Evolutionary conservation across 805 yeast genomes (phyloP), one percentile per base, ranked within the genome.

Genomic region (Wickerhamomyces strasburgensis): DNA sequence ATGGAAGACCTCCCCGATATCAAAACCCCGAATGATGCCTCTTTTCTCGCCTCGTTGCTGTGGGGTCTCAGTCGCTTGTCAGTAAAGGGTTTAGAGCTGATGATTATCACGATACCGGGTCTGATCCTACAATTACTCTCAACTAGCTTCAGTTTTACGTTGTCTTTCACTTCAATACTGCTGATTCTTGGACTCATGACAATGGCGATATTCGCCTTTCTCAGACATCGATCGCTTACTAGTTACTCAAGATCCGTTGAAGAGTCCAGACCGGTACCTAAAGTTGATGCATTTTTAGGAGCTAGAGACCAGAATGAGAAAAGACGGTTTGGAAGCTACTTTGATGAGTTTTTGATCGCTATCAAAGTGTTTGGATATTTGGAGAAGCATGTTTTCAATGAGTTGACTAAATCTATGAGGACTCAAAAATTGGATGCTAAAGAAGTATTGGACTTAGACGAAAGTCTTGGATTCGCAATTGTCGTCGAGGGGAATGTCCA

Each of bases 341-440:
- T 90, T 35, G 96, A 90, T 57, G 95, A 89, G 56, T 90, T 90
- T 51, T 62, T 90, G 31, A 75, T 85, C 34, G 98, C 96, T 3
- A 85, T 93, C 46, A 88, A 87, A 60, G 83, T 93, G 6, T 93
- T 90, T 64, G 98, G 98, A 2, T 90, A 90, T 58, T 67, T 90
- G 33, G 98, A 90, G 47, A 73, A 81, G 43, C 83, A 85, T 2
- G 96, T 90, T 1, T 89, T 90, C 58, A 94, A 89, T 54, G 98
- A 89, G 52, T 70, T 90, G 49, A 89, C 98, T 3, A 81, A 84
- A 54, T 83, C 83, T 43, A 87, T 90, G 86, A 85, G 85, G 37
- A 90, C 98, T 1, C 87, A 86, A 54, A 82, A 84, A 42, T 57
- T 90, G 27, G 79, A 79, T 19, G 72, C 75, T 5, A 90, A 86